Base-by-base conservation (phyloP, 2,329 filamentous ascomycete genomes). In the Thelonectria olida region DNA sequence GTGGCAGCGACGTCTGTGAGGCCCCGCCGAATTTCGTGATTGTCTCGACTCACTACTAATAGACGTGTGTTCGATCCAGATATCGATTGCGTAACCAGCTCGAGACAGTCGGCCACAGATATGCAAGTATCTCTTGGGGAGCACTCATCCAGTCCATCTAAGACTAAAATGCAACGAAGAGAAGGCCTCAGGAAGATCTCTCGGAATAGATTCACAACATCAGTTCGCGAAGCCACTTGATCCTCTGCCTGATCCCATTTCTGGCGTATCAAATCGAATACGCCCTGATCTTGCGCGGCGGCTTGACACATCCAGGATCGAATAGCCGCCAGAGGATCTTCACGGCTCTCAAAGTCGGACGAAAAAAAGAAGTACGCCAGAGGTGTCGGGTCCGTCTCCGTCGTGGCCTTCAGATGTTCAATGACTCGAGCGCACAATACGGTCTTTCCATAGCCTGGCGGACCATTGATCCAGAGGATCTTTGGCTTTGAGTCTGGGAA, bases 71-170 rank as follows among this genome's bases (percentile, higher is more conserved):
- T 7, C n/a, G 49, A 9, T 10, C 39, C 22, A 3, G 17, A 4
- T 3, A 28, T 6, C 4, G 34, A 31, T 2, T 15, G 7, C 7
- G 15, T 36, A 6, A 41, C 13, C 5, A 38, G 15, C 9, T 39
- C 15, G 9, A 52, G 2, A 7, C 28, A 31, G 28, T 12, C 9
- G 13, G 28, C 28, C 28, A 31, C 28, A 8, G 5, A 6, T 12
- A 31, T 8, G 28, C 27, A 20, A 2, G 13, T 25, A 25, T 41
- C 36, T 4, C 19, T 27, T 13, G 36, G 39, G 2, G 34, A 19
- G 9, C 49, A 52, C 36, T 52, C 49, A 17, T 52, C 49, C 7
- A 52, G 8, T 5, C 49, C 49, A 28, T 52, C 49, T 9, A 52
- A 27, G 7, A 36, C 49, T 19, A 52, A 34, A n/a, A 52, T 39